A percentile compares a stretch with the other conserved stretches of the same genome.
These are phyloP conservation scores for Phytophthora capsici DNA, from an alignment of 352 stramenopile species.

Conservation along the genomic window DNA sequence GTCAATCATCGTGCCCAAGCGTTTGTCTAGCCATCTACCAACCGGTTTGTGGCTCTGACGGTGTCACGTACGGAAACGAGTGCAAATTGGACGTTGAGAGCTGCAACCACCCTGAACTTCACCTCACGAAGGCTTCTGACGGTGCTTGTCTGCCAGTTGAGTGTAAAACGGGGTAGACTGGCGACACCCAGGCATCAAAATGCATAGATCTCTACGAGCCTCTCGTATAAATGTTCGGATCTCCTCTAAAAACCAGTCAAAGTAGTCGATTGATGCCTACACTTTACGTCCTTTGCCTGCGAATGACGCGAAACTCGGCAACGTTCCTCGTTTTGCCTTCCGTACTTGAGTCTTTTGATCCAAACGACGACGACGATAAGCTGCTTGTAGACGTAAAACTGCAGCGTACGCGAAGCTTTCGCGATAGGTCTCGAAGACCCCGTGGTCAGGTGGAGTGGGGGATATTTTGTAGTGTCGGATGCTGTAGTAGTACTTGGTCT, in stretches of 20 bases:
- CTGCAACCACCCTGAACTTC: constrained; percentile 30
- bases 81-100: constrained; percentile 32
- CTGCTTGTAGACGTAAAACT: constrained; percentile 63
- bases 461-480: constrained; percentile 57
- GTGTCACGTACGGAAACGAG: constrained; percentile 42
- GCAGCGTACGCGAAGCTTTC: constrained; percentile 64
- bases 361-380: constrained; percentile 59
- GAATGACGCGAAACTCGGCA: constrained; percentile 59
- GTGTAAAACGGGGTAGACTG: constrained; percentile 8
- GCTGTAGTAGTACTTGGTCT: constrained; percentile 74
- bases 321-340: constrained; percentile 52
- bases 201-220: constrained; percentile 1
- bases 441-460: constrained; percentile 42
- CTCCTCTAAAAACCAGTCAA: neutral
- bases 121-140: constrained; percentile 21
- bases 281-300: constrained; percentile 19
- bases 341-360: constrained; percentile 53
- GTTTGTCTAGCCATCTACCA: constrained; percentile 34
- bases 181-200: neutral
- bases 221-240: too few relatives aligned
- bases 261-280: constrained; percentile 4
- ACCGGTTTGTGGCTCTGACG: constrained; percentile 46
- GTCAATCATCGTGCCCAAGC: constrained; percentile 25
- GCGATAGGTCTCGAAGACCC: constrained; percentile 51
- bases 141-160: constrained; percentile 13